These are phyloP conservation scores for Fusarium sp. DNA, from an alignment of 2,329 filamentous ascomycete genomes.

Conservation along the genomic window DNA sequence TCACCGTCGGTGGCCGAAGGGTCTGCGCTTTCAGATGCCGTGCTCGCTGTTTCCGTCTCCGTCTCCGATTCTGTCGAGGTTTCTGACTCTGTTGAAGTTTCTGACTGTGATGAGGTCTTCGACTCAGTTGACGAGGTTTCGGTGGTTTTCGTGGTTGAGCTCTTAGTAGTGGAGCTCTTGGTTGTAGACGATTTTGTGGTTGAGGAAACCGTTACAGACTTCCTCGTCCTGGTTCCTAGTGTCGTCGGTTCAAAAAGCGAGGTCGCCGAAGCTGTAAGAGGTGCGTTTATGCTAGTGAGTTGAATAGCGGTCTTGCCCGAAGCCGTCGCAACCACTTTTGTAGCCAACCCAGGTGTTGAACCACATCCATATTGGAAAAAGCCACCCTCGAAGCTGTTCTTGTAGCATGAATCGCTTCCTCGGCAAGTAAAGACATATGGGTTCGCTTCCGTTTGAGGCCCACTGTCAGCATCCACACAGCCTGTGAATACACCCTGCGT, in stretches of 20 bases:
- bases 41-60: conserved; percentile 29
- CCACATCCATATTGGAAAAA: conserved; percentile 72
- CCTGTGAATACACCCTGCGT: conserved; percentile 70
- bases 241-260: conserved; percentile 60
- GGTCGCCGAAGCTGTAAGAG: conserved; percentile 59
- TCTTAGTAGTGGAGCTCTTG: conserved; percentile 12
- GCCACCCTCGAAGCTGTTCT: conserved; percentile 69
- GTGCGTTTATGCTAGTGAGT: conserved; percentile 59
- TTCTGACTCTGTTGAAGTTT: conserved; percentile 31
- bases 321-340: conserved; percentile 64
- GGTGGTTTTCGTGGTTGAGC: conserved; percentile 26
- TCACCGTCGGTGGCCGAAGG: conserved; percentile 38
- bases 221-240: conserved; percentile 52
- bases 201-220: conserved; percentile 26
- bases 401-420: conserved; percentile 68
- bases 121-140: conserved; percentile 22
- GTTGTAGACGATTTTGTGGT: conserved; percentile 24
- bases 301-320: conserved; percentile 56
- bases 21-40: conserved; percentile 40
- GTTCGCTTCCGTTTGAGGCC: conserved; percentile 65
- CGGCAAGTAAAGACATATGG: conserved; percentile 71
- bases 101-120: conserved; percentile 13
- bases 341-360: conserved; percentile 62
- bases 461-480: conserved; percentile 69
- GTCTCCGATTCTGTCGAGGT: conserved; percentile 30